Base-by-base conservation (phyloP, 2,329 filamentous ascomycete genomes). In the Lecanosticta acicola region DNA sequence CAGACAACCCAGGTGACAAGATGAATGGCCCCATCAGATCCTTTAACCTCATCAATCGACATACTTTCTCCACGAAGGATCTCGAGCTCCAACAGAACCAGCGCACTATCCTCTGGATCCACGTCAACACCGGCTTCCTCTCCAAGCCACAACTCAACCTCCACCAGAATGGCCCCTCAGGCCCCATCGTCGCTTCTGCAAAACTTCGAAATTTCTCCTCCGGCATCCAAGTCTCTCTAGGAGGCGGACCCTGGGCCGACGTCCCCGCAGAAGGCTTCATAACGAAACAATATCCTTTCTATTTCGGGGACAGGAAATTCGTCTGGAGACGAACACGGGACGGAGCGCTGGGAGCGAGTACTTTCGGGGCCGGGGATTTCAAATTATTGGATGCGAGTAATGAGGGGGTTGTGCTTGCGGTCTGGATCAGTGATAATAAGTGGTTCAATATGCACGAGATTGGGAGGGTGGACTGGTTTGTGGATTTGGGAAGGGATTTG, bases 401-500 rank as follows among this genome's bases (percentile, higher is more conserved):
- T n/a, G 3, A 39, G 34, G 5, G 16, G 17, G 24, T 33, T 17
- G 35, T 45, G n/a, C 35, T 45, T 13, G 42, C 42, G 10, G 36
- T 39, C 3, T 45, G 37, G 26, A 17, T 45, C 7, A 26, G 20
- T 3, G 35, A 45, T 17, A 39, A 39, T 17, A 45, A 35, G 14
- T 20, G 39, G n/a, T 39, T 39, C 9, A 32, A 38, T 18, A 38
- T 40, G 37, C 33, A 34, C 33, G 40, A 48, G 29, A 40, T 48
- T 35, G 41, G 21, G n/a, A n/a, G n/a, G 20, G 26, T 38, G 9
- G 26, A 26, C 17, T 24, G 36, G 29, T 44, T 48, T 18, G 48
- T 21, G 39, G 48, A 50, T 40, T 32, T 45, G 34, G 42, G 42
- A 10, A 34, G 24, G 9, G 42, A 45, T 17, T 17, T 45, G 20